These are phyloP conservation scores for Erythrophleum ivorense DNA, from an alignment of 331 rosid genomes.

Conservation along the genomic window DNA sequence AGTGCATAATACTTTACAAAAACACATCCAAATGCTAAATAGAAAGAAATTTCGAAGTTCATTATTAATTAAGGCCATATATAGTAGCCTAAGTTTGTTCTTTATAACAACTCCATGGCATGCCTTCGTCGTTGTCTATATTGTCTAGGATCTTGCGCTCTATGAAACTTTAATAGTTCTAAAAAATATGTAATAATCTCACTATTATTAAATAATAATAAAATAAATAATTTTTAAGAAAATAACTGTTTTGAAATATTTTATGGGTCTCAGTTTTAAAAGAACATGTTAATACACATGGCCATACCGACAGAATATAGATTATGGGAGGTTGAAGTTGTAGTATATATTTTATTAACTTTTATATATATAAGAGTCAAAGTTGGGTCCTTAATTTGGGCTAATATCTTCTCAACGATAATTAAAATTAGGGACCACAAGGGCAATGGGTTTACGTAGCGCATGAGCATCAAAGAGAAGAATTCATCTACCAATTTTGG, in stretches of 20 bases:
- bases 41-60: not conserved
- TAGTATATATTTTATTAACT: not conserved
- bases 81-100: not conserved
- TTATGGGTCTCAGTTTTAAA: too few relatives aligned
- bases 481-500: constrained; percentile 37
- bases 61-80: not conserved
- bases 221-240: too few relatives aligned
- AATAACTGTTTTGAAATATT: too few relatives aligned
- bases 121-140: not conserved
- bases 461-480: not conserved
- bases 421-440: not conserved
- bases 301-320: not conserved
- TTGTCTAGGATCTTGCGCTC: not conserved
- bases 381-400: not conserved
- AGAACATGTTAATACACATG: too few relatives aligned
- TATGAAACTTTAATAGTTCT: not conserved
- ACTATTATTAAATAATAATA: too few relatives aligned
- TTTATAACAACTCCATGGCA: too few relatives aligned
- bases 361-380: too few relatives aligned
- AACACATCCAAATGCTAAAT: not conserved
- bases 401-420: not conserved
- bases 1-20: not conserved
- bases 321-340: not conserved
- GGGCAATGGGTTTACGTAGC: not conserved
- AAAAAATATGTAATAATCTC: too few relatives aligned